Percentiles rank a stretch among this genome's conserved stretches.
Conservation (phyloP, 306 rosid genomes). For the Cicer judaicum region DNA sequence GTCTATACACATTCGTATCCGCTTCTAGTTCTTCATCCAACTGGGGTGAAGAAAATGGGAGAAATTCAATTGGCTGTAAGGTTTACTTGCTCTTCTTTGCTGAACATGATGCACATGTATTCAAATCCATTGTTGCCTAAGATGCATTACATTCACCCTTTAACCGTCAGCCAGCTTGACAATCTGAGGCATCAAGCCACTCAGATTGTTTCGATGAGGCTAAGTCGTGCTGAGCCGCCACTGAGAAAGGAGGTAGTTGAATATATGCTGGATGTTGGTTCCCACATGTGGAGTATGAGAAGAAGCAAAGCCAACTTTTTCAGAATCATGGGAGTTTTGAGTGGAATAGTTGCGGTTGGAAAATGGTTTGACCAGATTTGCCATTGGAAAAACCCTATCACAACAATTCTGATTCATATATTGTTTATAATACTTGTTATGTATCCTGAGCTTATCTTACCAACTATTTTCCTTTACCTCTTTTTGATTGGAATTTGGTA, state of each 20-base stretch:
- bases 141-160: conserved; percentile 92
- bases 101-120: conserved; percentile 99
- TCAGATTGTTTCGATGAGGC: conserved; percentile 81
- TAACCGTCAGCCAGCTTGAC: conserved; percentile 93
- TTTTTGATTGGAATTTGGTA: conserved; percentile 98
- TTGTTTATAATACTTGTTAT: conserved; percentile 88
- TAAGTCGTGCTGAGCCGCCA: conserved; percentile 92
- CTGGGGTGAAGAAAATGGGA: conserved; percentile 98
- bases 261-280: conserved; percentile 92
- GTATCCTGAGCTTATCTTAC: conserved; percentile 96
- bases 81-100: conserved; percentile 89
- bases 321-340: conserved; percentile 84
- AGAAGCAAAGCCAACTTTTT: conserved; percentile 97
- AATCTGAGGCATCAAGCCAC: conserved; percentile 96
- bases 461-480: conserved; percentile 94
- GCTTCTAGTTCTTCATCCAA: conserved; percentile 78
- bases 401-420: conserved; percentile 86
- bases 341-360: conserved; percentile 96
- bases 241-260: conserved; percentile 92
- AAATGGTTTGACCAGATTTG: conserved; percentile 98
- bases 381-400: conserved; percentile 94
- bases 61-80: conserved; percentile 98
- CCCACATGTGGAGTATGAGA: conserved; percentile 99
- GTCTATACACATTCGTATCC: conserved; percentile 96
- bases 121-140: conserved; percentile 89